Conservation (phyloP, 306 rosid species). For the Inga oerstediana region DNA sequence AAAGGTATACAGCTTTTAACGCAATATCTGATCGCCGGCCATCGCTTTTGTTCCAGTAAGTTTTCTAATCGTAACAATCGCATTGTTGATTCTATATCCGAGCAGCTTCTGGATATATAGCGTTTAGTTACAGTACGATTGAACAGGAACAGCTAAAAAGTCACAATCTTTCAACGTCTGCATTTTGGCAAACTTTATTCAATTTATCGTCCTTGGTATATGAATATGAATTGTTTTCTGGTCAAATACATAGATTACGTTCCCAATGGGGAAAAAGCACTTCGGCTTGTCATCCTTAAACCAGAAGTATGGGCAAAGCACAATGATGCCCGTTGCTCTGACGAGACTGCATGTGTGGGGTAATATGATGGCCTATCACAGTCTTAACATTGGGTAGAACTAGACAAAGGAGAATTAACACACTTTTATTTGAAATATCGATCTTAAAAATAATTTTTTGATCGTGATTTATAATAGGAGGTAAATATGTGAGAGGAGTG, state of each 20-base stretch:
- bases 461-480: no score
- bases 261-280: neutral
- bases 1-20: neutral
- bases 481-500: no score
- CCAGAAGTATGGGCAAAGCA: no score
- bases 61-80: neutral
- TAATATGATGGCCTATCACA: no score
- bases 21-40: neutral
- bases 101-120: neutral
- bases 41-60: neutral
- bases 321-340: no score
- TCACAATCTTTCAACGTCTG: neutral
- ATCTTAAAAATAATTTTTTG: no score
- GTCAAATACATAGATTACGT: neutral
- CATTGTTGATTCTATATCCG: neutral
- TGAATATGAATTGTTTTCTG: neutral
- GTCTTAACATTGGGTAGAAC: no score
- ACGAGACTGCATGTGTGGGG: no score
- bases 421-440: no score
- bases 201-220: neutral
- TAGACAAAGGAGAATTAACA: no score
- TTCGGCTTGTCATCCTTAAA: neutral
- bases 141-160: neutral
- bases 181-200: neutral
- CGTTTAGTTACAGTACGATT: neutral